Evolutionary conservation across 2,329 filamentous ascomycete genomes (phyloP).

Genomic region (Mycosphaerelloides madeirae): DNA sequence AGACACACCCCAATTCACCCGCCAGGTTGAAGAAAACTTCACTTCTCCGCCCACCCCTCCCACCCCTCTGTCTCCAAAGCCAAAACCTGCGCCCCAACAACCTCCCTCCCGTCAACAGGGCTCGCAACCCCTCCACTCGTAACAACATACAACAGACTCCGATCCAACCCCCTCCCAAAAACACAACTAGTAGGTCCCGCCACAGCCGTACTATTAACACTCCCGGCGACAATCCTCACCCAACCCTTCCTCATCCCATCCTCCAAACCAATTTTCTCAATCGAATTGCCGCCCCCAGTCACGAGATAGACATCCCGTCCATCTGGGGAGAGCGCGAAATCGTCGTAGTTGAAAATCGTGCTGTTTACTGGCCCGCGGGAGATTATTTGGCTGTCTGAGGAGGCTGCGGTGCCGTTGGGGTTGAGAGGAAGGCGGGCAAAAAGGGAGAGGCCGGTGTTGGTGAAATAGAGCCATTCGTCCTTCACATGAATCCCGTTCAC

Average conservation of each 20-base stretch:
- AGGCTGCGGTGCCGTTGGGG: not conserved
- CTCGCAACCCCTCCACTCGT: slow-evolving; percentile 16
- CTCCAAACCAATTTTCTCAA: slow-evolving; percentile 14
- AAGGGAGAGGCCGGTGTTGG: slow-evolving; percentile 11
- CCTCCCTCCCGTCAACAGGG: slow-evolving; percentile 3
- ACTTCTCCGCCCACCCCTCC: not conserved
- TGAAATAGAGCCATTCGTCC: slow-evolving; percentile 14
- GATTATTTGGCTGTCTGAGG: slow-evolving; percentile 7
- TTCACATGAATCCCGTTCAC: slow-evolving; percentile 16
- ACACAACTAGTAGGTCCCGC: slow-evolving; percentile 11
- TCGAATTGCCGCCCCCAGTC: slow-evolving; percentile 9
- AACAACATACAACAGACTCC: slow-evolving; percentile 11
- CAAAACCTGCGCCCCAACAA: slow-evolving; percentile 3
- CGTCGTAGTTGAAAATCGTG: slow-evolving; percentile 8
- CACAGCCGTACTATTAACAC: slow-evolving; percentile 4
- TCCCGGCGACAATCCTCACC: slow-evolving; percentile 7
- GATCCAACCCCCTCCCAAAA: slow-evolving; percentile 11
- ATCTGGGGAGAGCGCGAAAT: slow-evolving; percentile 13
- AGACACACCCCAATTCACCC: not conserved
- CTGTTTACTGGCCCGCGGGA: slow-evolving; percentile 1
- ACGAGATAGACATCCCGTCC: slow-evolving; percentile 14
- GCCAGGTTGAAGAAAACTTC: too few relatives aligned
- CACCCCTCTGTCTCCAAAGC: slow-evolving; percentile 3
- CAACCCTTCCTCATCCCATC: slow-evolving; percentile 5
- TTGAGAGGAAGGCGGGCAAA: slow-evolving; percentile 8